Evolutionary conservation across 306 rosid genomes (phyloP), one percentile per base, ranked within the genome.

Genomic region (Cucurbita argyrosperma): DNA sequence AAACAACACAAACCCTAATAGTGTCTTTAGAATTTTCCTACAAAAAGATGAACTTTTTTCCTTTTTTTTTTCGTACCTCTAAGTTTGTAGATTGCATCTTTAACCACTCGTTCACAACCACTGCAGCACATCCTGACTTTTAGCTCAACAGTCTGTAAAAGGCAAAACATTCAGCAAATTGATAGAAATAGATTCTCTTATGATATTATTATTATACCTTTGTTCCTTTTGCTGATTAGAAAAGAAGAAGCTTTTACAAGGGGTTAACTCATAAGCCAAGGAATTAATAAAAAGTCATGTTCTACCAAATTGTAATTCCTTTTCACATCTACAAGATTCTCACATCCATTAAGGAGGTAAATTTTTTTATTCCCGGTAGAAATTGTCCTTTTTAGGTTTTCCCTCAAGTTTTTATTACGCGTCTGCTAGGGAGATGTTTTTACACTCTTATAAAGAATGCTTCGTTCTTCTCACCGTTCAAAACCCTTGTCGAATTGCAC

Each of bases 51-150:
- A 9, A 19, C 7, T n/a, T n/a, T 66, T 45, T 15, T 14, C 1
- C 23, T 10, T 5, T 37, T 7, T 46, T 5, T 37, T 7, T 46
- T 11, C 1, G 74, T 77, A 93, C 98, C 98, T 90, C 84, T 86
- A 70, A 94, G 96, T 72, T 94, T 94, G 84, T 79, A 78, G 57
- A 90, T 85, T 49, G 98, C 97, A 38, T 88, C 83, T 83, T 88
- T 90, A 19, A 94, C 98, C 16, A 94, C 95, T 64, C 98, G 82
- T 73, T 89, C 96, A 71, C 98, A 94, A 9, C 98, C 98, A 5
- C 86, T 82, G 87, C 98, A 94, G 79, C 97, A 94, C 98, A 94
- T 94, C 83, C 98, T 85, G 57, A 90, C 98, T 84, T 86, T 90
- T 71, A 94, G 88, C 68, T 90, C 98, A 85, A 94, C 96, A 0